A percentile compares a stretch with the other conserved stretches of the same genome.
Evolutionary conservation across 2,329 filamentous ascomycete species (phyloP).

Genomic region (Botryotinia globosa): DNA sequence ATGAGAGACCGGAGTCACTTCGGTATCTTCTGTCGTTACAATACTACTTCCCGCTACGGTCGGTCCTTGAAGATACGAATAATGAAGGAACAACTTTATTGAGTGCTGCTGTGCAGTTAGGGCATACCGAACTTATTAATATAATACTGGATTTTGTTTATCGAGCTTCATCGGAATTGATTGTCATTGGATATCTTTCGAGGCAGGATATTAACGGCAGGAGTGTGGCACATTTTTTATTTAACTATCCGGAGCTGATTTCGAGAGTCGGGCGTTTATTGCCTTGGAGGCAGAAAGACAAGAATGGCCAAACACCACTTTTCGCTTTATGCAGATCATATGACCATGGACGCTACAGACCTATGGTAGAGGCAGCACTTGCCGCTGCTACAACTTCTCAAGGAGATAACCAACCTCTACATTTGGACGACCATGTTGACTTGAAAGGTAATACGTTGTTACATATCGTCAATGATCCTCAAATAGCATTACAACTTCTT

Average conservation of each 20-base stretch:
- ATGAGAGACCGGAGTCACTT: constrained; percentile 67
- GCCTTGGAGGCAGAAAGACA: constrained; percentile 88
- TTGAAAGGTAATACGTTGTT: constrained; percentile 88
- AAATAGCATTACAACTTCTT: constrained; percentile 72
- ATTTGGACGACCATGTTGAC: constrained; percentile 90
- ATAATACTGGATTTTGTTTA: constrained; percentile 71
- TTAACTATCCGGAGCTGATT: constrained; percentile 83
- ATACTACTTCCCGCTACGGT: constrained; percentile 68
- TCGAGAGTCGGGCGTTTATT: constrained; percentile 70
- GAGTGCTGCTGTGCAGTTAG: constrained; percentile 85
- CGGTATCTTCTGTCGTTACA: constrained; percentile 75
- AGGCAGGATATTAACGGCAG: constrained; percentile 81
- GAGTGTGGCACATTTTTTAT: constrained; percentile 92
- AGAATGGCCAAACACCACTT: constrained; percentile 95
- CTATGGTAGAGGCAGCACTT: constrained; percentile 83
- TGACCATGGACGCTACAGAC: constrained; percentile 80
- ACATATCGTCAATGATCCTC: constrained; percentile 89
- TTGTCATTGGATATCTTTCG: constrained; percentile 66
- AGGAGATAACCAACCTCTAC: constrained; percentile 73
- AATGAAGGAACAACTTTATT: constrained; percentile 87
- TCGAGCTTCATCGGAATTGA: constrained; percentile 51
- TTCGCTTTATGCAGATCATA: constrained; percentile 95
- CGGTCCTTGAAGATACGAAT: constrained; percentile 79
- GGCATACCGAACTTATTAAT: constrained; percentile 70
- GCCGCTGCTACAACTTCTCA: constrained; percentile 71